These are phyloP conservation scores for Scleromitrula shiraiana DNA, from an alignment of 2,329 filamentous ascomycete species.

Conservation along the genomic window DNA sequence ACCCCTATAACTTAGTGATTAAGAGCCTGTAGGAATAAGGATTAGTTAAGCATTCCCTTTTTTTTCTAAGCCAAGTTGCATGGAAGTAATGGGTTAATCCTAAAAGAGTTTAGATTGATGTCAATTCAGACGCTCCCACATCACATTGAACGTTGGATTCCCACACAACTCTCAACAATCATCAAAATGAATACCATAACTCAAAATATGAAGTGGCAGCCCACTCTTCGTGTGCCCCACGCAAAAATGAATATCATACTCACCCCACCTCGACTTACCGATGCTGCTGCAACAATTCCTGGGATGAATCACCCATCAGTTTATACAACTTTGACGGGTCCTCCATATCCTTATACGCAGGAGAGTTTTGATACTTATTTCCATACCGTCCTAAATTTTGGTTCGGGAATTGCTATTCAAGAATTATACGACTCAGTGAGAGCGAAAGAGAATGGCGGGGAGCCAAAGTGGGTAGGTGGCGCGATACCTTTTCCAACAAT, in stretches of 20 bases:
- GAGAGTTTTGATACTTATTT: neutral
- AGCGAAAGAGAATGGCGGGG: neutral
- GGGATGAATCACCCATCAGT: neutral
- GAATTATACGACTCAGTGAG: neutral
- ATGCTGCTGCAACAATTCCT: neutral
- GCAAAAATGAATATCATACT: slow-evolving; percentile 4
- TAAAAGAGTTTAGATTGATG: too few species aligned
- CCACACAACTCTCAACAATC: neutral
- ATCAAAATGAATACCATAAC: neutral
- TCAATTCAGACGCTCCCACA: too few species aligned
- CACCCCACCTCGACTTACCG: neutral
- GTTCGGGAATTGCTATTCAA: neutral
- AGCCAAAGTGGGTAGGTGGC: neutral
- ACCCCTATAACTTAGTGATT: too few species aligned
- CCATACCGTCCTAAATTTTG: neutral
- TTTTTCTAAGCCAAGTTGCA: too few species aligned
- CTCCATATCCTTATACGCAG: neutral
- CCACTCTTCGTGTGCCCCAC: neutral
- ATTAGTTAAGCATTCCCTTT: too few species aligned
- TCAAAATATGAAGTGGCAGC: neutral
- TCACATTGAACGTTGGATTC: neutral
- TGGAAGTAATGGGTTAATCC: too few species aligned
- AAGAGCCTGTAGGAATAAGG: too few species aligned
- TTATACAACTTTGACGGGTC: neutral
- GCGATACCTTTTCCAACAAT: slow-evolving; percentile 4